Evolutionary conservation across 192 early-diverging fungal species (phyloP).

Genomic region (Spinellus fusiger): DNA sequence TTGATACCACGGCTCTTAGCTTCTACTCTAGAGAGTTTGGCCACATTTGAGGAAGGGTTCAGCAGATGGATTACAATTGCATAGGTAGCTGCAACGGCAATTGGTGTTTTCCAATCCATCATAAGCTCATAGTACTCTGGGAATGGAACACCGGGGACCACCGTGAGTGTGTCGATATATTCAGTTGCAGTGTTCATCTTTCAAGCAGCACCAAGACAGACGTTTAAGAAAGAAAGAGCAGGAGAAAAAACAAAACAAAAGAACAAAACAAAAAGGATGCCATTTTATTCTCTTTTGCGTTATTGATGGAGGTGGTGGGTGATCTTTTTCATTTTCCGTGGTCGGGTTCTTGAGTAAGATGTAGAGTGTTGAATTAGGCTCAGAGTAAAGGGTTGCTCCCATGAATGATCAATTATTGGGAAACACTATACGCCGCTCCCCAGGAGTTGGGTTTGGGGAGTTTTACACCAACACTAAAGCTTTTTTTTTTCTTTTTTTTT

Average conservation of each 20-base stretch:
- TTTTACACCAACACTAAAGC: neutral
- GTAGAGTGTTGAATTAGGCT: too few species aligned
- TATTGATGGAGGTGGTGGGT: too few species aligned
- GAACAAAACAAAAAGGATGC: neutral
- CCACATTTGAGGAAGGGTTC: slow-evolving; percentile 41
- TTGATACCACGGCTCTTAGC: slow-evolving; percentile 43
- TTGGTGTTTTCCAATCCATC: slow-evolving; percentile 65
- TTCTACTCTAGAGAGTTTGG: slow-evolving; percentile 49
- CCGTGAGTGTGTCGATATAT: slow-evolving; percentile 16
- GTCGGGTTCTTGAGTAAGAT: too few species aligned
- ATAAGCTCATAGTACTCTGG: slow-evolving; percentile 64
- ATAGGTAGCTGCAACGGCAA: slow-evolving; percentile 51
- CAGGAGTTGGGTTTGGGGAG: neutral
- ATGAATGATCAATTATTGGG: neutral
- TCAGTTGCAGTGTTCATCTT: slow-evolving; percentile 7
- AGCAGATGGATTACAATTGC: slow-evolving; percentile 34
- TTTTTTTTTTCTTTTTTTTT: neutral
- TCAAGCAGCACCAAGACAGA: neutral
- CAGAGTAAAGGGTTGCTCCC: too few species aligned
- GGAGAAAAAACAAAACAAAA: slow-evolving; percentile 11
- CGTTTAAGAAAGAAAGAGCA: neutral
- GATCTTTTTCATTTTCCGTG: too few species aligned
- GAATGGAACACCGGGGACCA: slow-evolving; percentile 50
- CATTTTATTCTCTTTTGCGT: neutral
- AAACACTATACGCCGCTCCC: neutral